Base-by-base conservation (phyloP, 106 monocot genomes). In the Xerophyta viscosa region DNA sequence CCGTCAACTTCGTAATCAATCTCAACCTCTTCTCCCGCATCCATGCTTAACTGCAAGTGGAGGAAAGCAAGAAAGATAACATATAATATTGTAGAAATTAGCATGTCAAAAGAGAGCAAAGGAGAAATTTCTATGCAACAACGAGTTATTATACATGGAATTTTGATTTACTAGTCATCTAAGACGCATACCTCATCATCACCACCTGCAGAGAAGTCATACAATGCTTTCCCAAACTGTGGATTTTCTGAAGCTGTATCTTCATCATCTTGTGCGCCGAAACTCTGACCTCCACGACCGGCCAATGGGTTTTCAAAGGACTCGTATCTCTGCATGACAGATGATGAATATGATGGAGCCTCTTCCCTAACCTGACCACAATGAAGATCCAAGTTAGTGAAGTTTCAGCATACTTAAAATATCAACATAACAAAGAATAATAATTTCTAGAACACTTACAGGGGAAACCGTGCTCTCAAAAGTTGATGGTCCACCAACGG, bases 1-100 rank as follows among this genome's bases (percentile, higher is more conserved):
- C 96, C 96, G 61, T 96, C 96, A 44, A 96, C 85, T 75, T 96
- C 96, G 41, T 96, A 81, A 31, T 96, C 82, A 63, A 96, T 96
- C 56, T 89, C 89, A 46, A 96, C 82, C 53, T 96, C 89, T 66
- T 96, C 96, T 63, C 89, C 96, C 9, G 96, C 78, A 21, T 37
- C 61, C 59, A 96, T 72, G 68, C 60, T 88, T 54, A 96, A 67
- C 96, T 96, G 81, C 65, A 68, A 72, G 29, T 42, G 36, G 25
- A 52, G 39, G 48, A 31, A 44, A 44, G 43, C 43, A 44, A 8
- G 9, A 9, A 14, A 14, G n/a, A 17, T 3, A 44, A 44, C 43
- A 44, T 6, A 33, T 10, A 5, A 5, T 10, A 33, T 33, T n/a
- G 33, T 6, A 33, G 10, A 10, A 33, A 6, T 33, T 33, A 10